Evolutionary conservation across 2,329 filamentous ascomycete genomes (phyloP).

Genomic region (Colletotrichum magnum): DNA sequence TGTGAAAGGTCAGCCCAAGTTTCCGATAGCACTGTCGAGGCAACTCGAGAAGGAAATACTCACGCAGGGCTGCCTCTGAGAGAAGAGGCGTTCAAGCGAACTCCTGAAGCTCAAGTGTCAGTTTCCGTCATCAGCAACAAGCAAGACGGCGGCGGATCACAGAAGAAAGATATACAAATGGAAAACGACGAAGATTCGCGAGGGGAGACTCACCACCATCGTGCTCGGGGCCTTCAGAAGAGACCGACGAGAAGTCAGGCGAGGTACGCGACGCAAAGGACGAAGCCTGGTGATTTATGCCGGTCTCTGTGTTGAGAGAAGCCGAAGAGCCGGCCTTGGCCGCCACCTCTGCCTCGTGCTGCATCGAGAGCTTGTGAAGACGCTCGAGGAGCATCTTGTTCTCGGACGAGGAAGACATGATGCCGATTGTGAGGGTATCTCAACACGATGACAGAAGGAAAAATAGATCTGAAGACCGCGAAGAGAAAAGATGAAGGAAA

Average conservation of each 20-base stretch:
- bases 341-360: conserved; percentile 32
- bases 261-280: conserved; percentile 9
- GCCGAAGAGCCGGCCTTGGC: conserved; percentile 11
- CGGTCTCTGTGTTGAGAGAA: not conserved
- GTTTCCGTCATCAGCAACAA: not conserved
- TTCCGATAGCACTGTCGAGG: not conserved
- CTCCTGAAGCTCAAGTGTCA: conserved; percentile 14
- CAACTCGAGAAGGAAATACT: not conserved
- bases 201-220: conserved; percentile 20
- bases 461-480: not conserved
- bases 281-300: not conserved
- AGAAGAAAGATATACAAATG: not conserved
- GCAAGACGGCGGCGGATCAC: not conserved
- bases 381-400: conserved; percentile 34
- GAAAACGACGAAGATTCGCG: not conserved
- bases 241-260: conserved; percentile 13
- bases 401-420: conserved; percentile 24
- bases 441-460: not conserved
- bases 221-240: conserved; percentile 25
- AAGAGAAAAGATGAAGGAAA: conserved; percentile 2
- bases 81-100: conserved; percentile 17
- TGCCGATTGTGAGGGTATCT: not conserved
- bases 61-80: conserved; percentile 30
- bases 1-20: not conserved
- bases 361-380: conserved; percentile 23